phyloP scores from a whole-genome alignment of 1,284 basidiomycete species.

The Tylopilus orsonianus region DNA sequence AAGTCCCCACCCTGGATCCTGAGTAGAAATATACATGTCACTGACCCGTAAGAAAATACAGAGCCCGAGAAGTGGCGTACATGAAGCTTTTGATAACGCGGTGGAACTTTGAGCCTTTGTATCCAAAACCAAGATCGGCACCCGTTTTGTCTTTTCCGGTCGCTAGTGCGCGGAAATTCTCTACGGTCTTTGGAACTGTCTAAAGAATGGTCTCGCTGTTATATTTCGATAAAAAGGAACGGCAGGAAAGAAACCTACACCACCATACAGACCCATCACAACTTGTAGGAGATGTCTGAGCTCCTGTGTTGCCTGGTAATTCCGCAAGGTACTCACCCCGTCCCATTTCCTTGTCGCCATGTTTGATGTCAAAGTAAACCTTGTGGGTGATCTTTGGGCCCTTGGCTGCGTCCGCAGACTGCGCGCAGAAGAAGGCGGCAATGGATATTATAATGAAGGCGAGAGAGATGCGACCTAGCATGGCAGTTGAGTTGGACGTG shows the following conservation, averaged over 20 bases:
- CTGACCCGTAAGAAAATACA: not conserved
- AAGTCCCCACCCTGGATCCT: constrained; percentile 95
- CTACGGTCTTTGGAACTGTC: constrained; percentile 96
- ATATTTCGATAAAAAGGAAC: constrained; percentile 2
- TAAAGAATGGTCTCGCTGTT: constrained; percentile 36
- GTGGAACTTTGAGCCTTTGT: constrained; percentile 96
- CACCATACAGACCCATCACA: constrained; percentile 84
- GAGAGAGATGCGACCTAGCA: constrained; percentile 63
- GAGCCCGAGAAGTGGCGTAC: constrained; percentile 40
- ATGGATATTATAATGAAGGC: constrained; percentile 64
- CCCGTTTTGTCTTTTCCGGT: constrained; percentile 84
- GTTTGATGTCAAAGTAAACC: constrained; percentile 92
- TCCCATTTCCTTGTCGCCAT: constrained; percentile 82
- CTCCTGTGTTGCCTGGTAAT: constrained; percentile 4
- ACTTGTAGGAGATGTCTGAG: constrained; percentile 43
- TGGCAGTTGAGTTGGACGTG: constrained; percentile 24
- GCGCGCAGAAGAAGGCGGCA: constrained; percentile 67
- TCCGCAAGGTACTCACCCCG: constrained; percentile 55
- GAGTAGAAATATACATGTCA: constrained; percentile 8
- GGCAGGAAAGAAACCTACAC: constrained; percentile 38
- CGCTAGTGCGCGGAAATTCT: constrained; percentile 89
- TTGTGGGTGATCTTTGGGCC: constrained; percentile 87
- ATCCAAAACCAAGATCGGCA: constrained; percentile 72
- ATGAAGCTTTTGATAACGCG: constrained; percentile 98
- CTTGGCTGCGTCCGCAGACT: constrained; percentile 70